These are phyloP conservation scores for Fomitopsis serialis DNA, from an alignment of 768 basidiomycete genomes.

Conservation along the genomic window DNA sequence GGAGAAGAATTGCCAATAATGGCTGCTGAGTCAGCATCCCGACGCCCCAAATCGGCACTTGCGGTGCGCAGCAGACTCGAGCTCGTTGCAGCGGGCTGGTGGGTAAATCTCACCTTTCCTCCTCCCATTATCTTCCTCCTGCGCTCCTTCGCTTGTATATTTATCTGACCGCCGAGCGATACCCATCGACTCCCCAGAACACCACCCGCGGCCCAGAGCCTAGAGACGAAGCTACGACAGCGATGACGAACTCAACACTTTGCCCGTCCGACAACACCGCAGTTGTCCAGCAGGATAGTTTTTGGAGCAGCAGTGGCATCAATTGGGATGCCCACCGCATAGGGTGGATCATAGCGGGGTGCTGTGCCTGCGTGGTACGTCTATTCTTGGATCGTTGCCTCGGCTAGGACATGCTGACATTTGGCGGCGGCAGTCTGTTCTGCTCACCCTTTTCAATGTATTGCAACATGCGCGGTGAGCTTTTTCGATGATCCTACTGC, in stretches of 20 bases:
- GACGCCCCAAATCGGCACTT: not conserved
- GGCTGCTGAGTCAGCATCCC: not conserved
- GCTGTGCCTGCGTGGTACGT: constrained; percentile 51
- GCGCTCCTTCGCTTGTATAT: not conserved
- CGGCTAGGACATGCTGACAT: not conserved
- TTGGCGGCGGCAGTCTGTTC: constrained; percentile 41
- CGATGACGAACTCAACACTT: constrained; percentile 14
- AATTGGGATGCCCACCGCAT: constrained; percentile 63
- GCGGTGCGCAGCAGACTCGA: not conserved
- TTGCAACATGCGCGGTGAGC: constrained; percentile 59
- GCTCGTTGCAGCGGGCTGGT: not conserved
- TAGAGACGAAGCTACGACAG: not conserved
- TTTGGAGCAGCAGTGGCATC: constrained; percentile 50
- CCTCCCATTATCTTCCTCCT: not conserved
- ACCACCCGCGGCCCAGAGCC: not conserved
- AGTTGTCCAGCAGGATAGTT: constrained; percentile 51
- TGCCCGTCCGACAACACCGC: constrained; percentile 51
- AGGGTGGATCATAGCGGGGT: constrained; percentile 71
- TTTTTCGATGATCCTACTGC: not conserved
- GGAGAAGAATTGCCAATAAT: too few relatives aligned
- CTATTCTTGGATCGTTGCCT: constrained; percentile 3
- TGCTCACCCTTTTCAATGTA: constrained; percentile 54
- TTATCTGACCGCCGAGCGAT: not conserved
- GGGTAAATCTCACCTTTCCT: not conserved
- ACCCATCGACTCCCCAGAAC: not conserved